Evolutionary conservation across 2,329 filamentous ascomycete species (phyloP).

Genomic region (Aspergillus brasiliensis): DNA sequence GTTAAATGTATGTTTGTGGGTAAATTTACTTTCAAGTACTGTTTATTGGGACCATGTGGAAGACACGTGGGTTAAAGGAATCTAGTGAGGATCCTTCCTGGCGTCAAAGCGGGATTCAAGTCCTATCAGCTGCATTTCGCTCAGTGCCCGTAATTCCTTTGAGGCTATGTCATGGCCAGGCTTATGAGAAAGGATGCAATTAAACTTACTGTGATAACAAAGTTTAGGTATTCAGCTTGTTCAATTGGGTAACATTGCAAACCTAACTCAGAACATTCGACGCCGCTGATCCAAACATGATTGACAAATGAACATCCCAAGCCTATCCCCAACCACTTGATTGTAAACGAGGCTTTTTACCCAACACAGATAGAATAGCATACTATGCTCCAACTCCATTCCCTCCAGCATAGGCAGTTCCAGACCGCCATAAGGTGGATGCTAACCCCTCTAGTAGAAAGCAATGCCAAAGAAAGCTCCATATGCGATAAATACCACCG

Average conservation of each 20-base stretch:
- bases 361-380: neutral
- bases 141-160: neutral
- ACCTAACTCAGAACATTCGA: neutral
- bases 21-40: neutral
- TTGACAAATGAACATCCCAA: neutral
- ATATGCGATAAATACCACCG: slow-evolving; percentile 1
- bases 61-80: slow-evolving; percentile 10
- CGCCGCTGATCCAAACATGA: neutral
- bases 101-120: neutral
- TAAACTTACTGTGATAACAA: neutral
- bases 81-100: slow-evolving; percentile 5
- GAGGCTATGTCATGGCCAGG: no score
- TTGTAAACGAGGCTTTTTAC: neutral
- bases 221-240: neutral
- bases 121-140: neutral
- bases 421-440: slow-evolving; percentile 10
- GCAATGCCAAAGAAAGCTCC: neutral
- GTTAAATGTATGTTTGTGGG: neutral
- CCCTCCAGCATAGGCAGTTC: neutral
- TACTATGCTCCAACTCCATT: slow-evolving; percentile 8
- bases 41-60: neutral
- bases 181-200: neutral
- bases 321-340: neutral
- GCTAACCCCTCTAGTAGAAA: slow-evolving; percentile 5
- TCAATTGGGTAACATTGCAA: neutral